Evolutionary conservation across 345 rosid genomes (phyloP).

Genomic region (Dimocarpus longan): DNA sequence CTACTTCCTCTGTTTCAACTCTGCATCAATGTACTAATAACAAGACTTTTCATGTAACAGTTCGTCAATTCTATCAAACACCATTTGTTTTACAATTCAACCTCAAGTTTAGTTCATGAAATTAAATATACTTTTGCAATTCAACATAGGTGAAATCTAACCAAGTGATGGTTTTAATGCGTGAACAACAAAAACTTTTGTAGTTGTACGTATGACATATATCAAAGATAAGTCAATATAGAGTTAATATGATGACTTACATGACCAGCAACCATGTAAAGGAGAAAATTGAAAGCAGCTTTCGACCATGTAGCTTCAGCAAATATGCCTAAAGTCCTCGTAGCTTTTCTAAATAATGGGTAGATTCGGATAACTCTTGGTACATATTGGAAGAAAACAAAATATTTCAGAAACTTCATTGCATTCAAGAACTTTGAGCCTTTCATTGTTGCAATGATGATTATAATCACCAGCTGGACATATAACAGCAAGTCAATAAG

Average conservation of each 20-base stretch:
- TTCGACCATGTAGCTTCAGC: slow-evolving; percentile 35
- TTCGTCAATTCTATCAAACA: too few species aligned
- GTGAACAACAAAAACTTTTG: too few species aligned
- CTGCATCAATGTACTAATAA: too few species aligned
- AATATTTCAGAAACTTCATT: slow-evolving; percentile 20
- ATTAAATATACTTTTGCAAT: too few species aligned
- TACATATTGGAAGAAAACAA: slow-evolving; percentile 40
- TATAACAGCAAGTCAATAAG: background rate
- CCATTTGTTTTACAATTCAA: too few species aligned
- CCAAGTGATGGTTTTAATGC: too few species aligned
- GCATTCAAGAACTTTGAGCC: slow-evolving; percentile 32
- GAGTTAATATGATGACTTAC: slow-evolving; percentile 21
- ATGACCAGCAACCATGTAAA: slow-evolving; percentile 22
- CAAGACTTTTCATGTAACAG: too few species aligned
- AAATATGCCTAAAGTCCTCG: slow-evolving; percentile 33
- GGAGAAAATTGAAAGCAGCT: background rate
- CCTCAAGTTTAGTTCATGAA: too few species aligned
- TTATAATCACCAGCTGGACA: slow-evolving; percentile 33
- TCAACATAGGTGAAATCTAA: too few species aligned
- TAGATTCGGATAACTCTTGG: slow-evolving; percentile 38
- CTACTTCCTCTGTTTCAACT: too few species aligned
- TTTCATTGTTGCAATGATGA: slow-evolving; percentile 27
- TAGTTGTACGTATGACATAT: too few species aligned
- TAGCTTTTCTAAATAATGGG: slow-evolving; percentile 32
- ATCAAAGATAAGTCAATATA: too few species aligned